A percentile compares a stretch with the other conserved stretches of the same genome.
Evolutionary conservation across 2,329 filamentous ascomycete genomes (phyloP).

Genomic region (Pestalotiopsis sp.): DNA sequence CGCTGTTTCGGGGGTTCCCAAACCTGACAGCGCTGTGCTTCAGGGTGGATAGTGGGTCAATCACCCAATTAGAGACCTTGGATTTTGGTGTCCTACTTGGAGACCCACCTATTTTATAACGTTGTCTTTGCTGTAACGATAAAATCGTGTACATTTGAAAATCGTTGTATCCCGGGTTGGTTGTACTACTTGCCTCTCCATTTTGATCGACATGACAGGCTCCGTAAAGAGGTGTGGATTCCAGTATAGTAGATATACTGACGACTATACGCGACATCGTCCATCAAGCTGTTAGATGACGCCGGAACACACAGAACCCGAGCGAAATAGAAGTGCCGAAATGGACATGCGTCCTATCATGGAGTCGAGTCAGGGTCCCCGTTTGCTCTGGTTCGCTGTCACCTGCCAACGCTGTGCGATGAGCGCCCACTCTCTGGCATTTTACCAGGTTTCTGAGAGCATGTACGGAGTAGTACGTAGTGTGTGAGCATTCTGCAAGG

Average conservation of each 20-base stretch:
- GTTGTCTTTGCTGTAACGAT: too few relatives aligned
- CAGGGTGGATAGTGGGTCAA: too few relatives aligned
- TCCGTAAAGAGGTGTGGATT: background rate
- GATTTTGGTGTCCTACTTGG: too few relatives aligned
- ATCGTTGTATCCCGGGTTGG: too few relatives aligned
- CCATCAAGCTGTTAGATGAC: background rate
- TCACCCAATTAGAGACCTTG: too few relatives aligned
- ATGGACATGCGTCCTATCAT: background rate
- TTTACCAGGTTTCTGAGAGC: background rate
- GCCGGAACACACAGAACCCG: background rate
- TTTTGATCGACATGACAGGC: background rate
- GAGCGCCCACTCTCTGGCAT: background rate
- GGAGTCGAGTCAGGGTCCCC: background rate
- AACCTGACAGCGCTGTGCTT: too few relatives aligned
- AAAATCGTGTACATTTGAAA: too few relatives aligned
- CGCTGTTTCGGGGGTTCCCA: too few relatives aligned
- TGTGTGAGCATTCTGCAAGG: background rate
- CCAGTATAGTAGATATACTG: background rate
- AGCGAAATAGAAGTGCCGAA: constrained; percentile 3
- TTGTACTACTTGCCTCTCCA: background rate
- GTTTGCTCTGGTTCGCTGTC: background rate
- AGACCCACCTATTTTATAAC: too few relatives aligned
- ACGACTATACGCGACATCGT: background rate
- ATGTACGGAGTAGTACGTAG: background rate
- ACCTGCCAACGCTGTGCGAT: constrained; percentile 1